These are phyloP conservation scores for Zygosaccharomyces bailii DNA, from an alignment of 805 yeast genomes.

Conservation along the genomic window DNA sequence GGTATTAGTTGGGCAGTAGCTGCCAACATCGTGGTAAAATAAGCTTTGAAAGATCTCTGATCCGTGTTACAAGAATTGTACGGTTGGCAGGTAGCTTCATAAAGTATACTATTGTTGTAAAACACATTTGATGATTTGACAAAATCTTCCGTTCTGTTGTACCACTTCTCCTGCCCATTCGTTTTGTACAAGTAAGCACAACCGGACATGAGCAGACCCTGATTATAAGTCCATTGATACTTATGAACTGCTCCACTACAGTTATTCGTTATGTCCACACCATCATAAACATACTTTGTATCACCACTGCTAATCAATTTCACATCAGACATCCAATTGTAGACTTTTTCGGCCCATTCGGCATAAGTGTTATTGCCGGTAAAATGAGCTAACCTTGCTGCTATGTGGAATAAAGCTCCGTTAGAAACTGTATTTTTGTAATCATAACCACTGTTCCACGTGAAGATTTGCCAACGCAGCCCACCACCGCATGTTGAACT, in stretches of 20 bases:
- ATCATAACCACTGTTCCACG: conserved; percentile 91
- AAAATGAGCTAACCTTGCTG: conserved; percentile 81
- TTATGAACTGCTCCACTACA: conserved; percentile 54
- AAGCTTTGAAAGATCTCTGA: conserved; percentile 91
- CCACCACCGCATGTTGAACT: conserved; percentile 73
- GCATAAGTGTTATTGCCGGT: conserved; percentile 70
- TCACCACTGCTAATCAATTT: conserved; percentile 43
- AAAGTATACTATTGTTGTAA: conserved; percentile 58
- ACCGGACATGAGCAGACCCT: conserved; percentile 75
- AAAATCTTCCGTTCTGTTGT: conserved; percentile 52
- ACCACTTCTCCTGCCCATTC: conserved; percentile 68
- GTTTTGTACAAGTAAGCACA: conserved; percentile 74
- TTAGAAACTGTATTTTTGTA: conserved; percentile 91
- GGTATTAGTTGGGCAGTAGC: conserved; percentile 72
- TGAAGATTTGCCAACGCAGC: conserved; percentile 91
- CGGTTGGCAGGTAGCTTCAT: conserved; percentile 81
- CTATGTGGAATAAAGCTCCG: conserved; percentile 83
- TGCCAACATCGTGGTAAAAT: conserved; percentile 70
- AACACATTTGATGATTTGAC: conserved; percentile 54
- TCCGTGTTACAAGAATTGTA: conserved; percentile 68
- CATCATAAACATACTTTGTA: conserved; percentile 54
- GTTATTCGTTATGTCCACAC: conserved; percentile 55
- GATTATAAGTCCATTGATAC: conserved; percentile 83
- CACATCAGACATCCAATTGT: conserved; percentile 71
- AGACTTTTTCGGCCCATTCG: conserved; percentile 69